phyloP scores from a whole-genome alignment of 2,329 filamentous ascomycete genomes.

The Xylariaceae sp. region DNA sequence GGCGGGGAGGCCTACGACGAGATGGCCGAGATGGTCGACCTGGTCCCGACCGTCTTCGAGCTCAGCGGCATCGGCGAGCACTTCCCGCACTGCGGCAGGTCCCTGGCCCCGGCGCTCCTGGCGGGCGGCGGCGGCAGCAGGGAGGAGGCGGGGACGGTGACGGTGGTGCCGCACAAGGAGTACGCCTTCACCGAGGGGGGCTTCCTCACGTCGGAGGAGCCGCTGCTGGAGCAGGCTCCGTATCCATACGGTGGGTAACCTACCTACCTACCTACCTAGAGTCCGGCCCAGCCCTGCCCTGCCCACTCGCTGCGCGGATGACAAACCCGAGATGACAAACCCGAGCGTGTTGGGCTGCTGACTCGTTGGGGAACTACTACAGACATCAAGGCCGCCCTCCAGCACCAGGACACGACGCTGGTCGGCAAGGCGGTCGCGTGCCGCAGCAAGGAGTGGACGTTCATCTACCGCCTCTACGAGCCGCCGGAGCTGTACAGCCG shows the following conservation, averaged over 20 bases:
- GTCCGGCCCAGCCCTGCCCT: too few relatives aligned
- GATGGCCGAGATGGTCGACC: conserved; percentile 39
- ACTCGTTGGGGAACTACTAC: too few relatives aligned
- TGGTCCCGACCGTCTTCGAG: conserved; percentile 35
- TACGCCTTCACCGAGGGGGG: conserved; percentile 37
- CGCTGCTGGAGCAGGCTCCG: conserved; percentile 33
- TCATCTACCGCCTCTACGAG: conserved; percentile 38
- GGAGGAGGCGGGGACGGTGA: too few relatives aligned
- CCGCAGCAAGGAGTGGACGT: conserved; percentile 31
- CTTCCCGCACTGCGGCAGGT: conserved; percentile 33
- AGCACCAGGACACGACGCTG: conserved; percentile 34
- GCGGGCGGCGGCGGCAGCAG: conserved; percentile 19
- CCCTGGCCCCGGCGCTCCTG: conserved; percentile 18
- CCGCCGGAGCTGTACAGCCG: conserved; percentile 35
- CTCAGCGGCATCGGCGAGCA: conserved; percentile 27
- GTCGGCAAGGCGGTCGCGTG: conserved; percentile 31
- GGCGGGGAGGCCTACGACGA: conserved; percentile 1
- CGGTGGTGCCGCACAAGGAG: conserved; percentile 25
- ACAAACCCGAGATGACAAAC: too few relatives aligned
- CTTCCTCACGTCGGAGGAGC: conserved; percentile 36
- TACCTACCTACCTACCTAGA: not conserved
- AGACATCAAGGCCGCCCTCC: conserved; percentile 34
- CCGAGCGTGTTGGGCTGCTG: too few relatives aligned
- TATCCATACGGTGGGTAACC: conserved; percentile 43
- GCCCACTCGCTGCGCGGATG: too few relatives aligned